Conservation (phyloP, 192 early-diverging fungal genomes). For the Coemansia sp. region DNA sequence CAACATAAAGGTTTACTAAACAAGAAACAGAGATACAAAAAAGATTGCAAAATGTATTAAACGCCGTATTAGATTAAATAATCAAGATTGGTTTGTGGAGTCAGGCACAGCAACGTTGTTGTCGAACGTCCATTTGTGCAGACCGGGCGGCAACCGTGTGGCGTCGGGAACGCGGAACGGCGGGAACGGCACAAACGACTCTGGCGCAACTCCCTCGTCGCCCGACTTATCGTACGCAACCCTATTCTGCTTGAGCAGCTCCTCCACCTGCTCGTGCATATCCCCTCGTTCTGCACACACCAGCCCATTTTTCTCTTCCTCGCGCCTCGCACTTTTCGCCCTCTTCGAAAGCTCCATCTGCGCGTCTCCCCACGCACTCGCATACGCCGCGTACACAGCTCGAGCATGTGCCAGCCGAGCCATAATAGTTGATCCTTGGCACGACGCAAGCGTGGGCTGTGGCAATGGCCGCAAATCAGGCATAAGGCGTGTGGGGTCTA, state of each 20-base stretch:
- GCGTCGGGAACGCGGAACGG: conserved; percentile 39
- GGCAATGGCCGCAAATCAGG: conserved; percentile 47
- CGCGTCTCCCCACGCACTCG: conserved; percentile 30
- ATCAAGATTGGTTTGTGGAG: neutral
- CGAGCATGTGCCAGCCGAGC: conserved; percentile 42
- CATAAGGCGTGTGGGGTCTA: conserved; percentile 35
- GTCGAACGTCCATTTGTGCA: conserved; percentile 44
- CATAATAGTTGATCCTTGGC: conserved; percentile 31
- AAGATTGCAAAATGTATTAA: neutral
- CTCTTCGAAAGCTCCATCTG: conserved; percentile 44
- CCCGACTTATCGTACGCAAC: conserved; percentile 36
- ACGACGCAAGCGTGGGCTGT: conserved; percentile 24
- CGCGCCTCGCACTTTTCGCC: conserved; percentile 24
- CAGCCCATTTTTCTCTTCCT: conserved; percentile 27
- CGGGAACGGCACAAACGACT: conserved; percentile 42
- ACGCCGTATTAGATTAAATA: neutral
- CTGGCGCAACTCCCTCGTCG: conserved; percentile 35
- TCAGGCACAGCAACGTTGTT: conserved; percentile 32
- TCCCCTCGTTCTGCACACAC: conserved; percentile 26
- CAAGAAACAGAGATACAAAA: neutral
- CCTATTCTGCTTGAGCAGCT: conserved; percentile 39
- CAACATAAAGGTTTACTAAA: no score
- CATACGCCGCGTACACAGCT: conserved; percentile 43
- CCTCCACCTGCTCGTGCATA: conserved; percentile 32
- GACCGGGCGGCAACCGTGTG: conserved; percentile 33